Evolutionary conservation across 2,329 filamentous ascomycete species (phyloP), one percentile per base, ranked within the genome.

Genomic region (Claviceps capensis): DNA sequence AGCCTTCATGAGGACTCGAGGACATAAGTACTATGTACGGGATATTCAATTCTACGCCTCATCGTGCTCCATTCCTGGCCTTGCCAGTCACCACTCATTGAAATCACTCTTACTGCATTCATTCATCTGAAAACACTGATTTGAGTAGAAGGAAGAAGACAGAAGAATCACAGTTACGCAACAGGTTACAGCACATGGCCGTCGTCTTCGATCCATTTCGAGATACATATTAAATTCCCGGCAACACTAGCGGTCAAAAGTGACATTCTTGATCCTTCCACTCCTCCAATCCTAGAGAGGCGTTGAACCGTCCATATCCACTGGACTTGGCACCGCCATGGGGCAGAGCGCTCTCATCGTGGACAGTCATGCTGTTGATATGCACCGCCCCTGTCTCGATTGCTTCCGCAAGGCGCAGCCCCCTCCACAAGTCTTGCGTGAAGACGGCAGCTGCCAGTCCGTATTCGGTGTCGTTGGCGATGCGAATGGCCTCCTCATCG

Each of bases 381-480:
- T 85, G 82, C 30, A 82, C 78, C 2, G 79, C 78, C 6, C 81
- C 88, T 26, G 77, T 75, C 63, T 91, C 81, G 53, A 86, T 78
- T 54, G 73, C 71, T 56, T 69, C 74, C 5, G 82, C 81, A n/a
- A 86, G 65, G 5, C 76, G 70, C 55, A 86, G 62, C 0, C 74
- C 83, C 43, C 72, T 69, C 48, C 73, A 67, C 50, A 91, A 67
- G 62, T 88, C 81, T 57, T 77, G 70, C 0, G 86, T 89, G 64
- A 88, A 94, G 2, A 94, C 77, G 0, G 86, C 77, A 3, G 81
- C 76, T 2, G 74, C 72, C 9, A 94, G 74, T 3, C 88, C 88
- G 62, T 89, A 93, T 48, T 88, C 84, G 1, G 84, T 88, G 59
- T 91, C 85, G 62, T 95, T 94, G 14, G 87, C 86, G 17, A 91